These are phyloP conservation scores for Papiliotrema fonsecae DNA, from an alignment of 1,284 basidiomycete genomes.

Conservation along the genomic window DNA sequence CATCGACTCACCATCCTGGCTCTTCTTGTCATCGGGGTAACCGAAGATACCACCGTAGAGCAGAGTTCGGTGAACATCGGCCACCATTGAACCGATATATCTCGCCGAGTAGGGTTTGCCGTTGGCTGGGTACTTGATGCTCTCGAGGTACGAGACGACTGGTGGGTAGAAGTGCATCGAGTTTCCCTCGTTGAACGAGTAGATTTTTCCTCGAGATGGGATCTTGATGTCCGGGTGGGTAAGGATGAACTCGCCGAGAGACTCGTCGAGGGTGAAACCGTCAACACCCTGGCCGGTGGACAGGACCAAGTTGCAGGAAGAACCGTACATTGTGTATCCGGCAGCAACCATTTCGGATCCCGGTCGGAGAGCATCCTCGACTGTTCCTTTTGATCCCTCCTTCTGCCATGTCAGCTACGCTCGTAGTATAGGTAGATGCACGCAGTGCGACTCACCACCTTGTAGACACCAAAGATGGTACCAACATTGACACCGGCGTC, in stretches of 20 bases:
- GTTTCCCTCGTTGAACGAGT: conserved; percentile 99
- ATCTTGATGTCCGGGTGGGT: conserved; percentile 97
- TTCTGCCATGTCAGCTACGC: conserved; percentile 1
- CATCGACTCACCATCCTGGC: conserved; percentile 58
- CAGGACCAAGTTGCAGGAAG: conserved; percentile 94
- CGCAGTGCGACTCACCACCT: conserved; percentile 62
- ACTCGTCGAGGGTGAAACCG: conserved; percentile 22
- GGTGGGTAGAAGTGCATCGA: conserved; percentile 88
- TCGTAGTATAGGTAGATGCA: conserved; percentile 42
- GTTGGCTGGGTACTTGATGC: conserved; percentile 80
- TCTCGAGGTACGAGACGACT: conserved; percentile 81
- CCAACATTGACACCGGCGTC: conserved; percentile 99
- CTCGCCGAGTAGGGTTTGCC: conserved; percentile 81
- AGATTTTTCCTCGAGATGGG: conserved; percentile 93
- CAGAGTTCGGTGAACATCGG: conserved; percentile 73
- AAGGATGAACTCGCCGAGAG: conserved; percentile 96
- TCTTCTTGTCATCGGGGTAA: conserved; percentile 98
- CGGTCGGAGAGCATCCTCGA: conserved; percentile 86
- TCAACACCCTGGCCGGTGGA: background rate
- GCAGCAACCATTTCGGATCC: conserved; percentile 98
- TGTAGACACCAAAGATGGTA: conserved; percentile 98
- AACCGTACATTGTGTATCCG: conserved; percentile 97
- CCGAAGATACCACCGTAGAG: conserved; percentile 99
- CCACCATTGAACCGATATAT: conserved; percentile 98
- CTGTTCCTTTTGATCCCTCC: conserved; percentile 63